Percentiles rank a stretch among this genome's conserved stretches.
These are phyloP conservation scores for Fusarium foetens DNA, from an alignment of 2,329 filamentous ascomycete genomes.

Conservation along the genomic window DNA sequence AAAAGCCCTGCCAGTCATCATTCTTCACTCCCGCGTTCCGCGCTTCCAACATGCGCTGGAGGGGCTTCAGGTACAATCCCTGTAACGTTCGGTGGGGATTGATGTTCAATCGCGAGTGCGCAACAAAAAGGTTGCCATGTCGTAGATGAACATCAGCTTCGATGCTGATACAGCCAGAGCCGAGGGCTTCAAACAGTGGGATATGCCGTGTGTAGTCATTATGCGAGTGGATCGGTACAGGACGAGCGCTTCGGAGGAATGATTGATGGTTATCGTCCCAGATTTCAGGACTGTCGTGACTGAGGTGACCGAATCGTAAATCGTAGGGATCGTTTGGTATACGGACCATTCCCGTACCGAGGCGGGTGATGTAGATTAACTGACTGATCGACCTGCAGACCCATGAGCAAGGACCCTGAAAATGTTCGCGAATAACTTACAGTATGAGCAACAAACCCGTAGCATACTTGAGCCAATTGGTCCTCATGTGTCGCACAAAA, in stretches of 20 bases:
- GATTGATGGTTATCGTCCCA: slow-evolving; percentile 19
- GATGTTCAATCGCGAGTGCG: neutral
- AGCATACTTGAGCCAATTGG: neutral
- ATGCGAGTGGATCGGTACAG: slow-evolving; percentile 15
- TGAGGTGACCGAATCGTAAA: slow-evolving; percentile 11
- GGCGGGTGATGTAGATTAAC: slow-evolving; percentile 1
- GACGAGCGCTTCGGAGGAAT: slow-evolving; percentile 5
- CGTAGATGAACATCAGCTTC: slow-evolving; percentile 14
- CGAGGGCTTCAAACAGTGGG: slow-evolving; percentile 20
- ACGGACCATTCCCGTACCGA: neutral
- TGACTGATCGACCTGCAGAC: neutral
- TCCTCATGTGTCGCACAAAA: neutral
- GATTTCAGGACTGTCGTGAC: slow-evolving; percentile 6
- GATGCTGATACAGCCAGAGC: slow-evolving; percentile 14
- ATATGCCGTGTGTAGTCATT: slow-evolving; percentile 21
- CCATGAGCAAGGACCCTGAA: neutral
- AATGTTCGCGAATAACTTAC: neutral
- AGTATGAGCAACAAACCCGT: neutral
- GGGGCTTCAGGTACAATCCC: slow-evolving; percentile 1
- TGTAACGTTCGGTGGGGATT: neutral
- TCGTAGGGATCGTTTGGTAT: slow-evolving; percentile 26
- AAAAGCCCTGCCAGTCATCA: neutral
- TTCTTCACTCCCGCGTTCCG: neutral
- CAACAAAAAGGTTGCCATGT: neutral
- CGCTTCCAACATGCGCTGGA: slow-evolving; percentile 7